Evolutionary conservation across 1,284 basidiomycete genomes (phyloP).

Genomic region (Lignosus rhinocerotis): DNA sequence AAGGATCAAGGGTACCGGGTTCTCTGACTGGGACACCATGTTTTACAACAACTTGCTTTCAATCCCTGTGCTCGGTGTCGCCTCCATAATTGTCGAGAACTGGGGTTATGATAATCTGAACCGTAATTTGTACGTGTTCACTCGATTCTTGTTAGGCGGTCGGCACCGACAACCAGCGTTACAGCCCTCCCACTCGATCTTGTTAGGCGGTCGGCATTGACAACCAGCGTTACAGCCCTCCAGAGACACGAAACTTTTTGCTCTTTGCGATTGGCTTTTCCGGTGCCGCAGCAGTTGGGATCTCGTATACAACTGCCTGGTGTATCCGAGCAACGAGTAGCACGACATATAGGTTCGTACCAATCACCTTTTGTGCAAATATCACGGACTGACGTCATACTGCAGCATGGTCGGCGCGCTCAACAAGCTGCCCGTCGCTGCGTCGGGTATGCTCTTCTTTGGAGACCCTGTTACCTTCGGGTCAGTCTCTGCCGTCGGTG

Average conservation of each 20-base stretch:
- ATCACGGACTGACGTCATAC: constrained; percentile 4
- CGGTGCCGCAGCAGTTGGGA: constrained; percentile 95
- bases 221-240: constrained; percentile 58
- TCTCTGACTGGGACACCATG: constrained; percentile 99
- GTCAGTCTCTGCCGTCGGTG: constrained; percentile 83
- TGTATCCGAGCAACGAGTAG: constrained; percentile 95
- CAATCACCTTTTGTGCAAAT: constrained; percentile 10
- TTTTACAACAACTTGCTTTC: constrained; percentile 98
- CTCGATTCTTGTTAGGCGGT: background rate
- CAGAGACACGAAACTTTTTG: constrained; percentile 78
- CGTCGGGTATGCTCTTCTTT: constrained; percentile 95
- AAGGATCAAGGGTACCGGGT: constrained; percentile 95
- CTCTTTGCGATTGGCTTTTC: constrained; percentile 92
- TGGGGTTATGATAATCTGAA: constrained; percentile 83
- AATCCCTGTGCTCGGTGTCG: constrained; percentile 85
- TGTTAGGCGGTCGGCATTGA: constrained; percentile 6
- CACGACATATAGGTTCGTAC: constrained; percentile 86
- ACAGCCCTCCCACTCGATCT: constrained; percentile 60
- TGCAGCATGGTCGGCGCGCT: constrained; percentile 97
- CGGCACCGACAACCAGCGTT: constrained; percentile 10
- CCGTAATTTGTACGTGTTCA: constrained; percentile 76
- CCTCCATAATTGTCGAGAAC: constrained; percentile 87
- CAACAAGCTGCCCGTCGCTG: constrained; percentile 98
- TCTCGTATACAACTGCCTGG: constrained; percentile 99
- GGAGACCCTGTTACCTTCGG: constrained; percentile 87